Evolutionary conservation across 768 basidiomycete species (phyloP), one percentile per base, ranked within the genome.

Genomic region (Hortiboletus campestris): DNA sequence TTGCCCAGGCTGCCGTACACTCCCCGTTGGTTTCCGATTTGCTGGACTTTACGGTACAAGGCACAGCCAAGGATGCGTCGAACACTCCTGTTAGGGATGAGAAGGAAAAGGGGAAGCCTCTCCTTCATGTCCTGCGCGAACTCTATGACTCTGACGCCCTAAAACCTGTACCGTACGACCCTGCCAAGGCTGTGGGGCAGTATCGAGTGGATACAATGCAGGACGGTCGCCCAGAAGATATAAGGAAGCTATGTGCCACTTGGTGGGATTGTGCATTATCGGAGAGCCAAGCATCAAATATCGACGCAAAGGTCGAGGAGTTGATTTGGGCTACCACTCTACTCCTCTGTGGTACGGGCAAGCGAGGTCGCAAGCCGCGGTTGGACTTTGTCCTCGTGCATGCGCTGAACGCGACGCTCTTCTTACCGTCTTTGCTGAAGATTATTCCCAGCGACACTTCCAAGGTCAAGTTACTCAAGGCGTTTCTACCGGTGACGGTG

Each of bases 381-480:
- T 63, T 84, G 29, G 83, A 76, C 55, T 76, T 85, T 70, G 82
- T 83, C 77, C 67, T 85, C 49, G 80, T 82, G 81, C 84, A 85
- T 60, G 60, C 83, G 44, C 71, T 85, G 43, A 84, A 78, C 11
- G 77, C 77, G 35, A 74, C 80, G 9, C 60, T 83, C 6, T 82
- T 84, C 67, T 59, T 85, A 9, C 74, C 75, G 25, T 76, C 78
- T 0, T 62, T 80, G 36, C 58, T 80, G 35, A 61, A 63, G 11
- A 67, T 67, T 11, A 55, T 73, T 8, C 59, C 66, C 31, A 73
- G 67, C 38, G 59, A 66, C 11, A 66, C 63, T 22, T 70, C 76
- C 39, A 80, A 79, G 62, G 78, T 75, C 5, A 72, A 69, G 22
- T 68, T 86, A 10, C 62, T 85, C n/a, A 73, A 75, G 42, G 68